Conservation (phyloP, 2,329 filamentous ascomycete species). For the Stachybotrys chartarum region DNA sequence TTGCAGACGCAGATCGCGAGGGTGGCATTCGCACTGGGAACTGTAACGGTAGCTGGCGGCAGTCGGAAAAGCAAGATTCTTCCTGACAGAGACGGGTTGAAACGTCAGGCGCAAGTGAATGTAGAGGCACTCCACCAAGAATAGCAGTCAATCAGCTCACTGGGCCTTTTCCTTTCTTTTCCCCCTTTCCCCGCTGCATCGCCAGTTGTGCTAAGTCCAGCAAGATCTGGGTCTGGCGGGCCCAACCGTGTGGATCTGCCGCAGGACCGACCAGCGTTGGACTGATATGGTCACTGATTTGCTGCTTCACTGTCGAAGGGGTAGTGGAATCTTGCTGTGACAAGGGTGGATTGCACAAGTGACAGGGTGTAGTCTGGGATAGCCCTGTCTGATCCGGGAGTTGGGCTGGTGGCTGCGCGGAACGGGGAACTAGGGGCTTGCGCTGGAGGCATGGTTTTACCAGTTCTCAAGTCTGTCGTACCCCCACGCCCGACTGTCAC, state of each 20-base stretch:
- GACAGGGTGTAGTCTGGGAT: neutral
- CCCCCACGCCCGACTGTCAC: neutral
- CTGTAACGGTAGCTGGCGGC: no score
- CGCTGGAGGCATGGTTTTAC: neutral
- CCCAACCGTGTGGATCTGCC: neutral
- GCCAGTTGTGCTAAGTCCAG: neutral
- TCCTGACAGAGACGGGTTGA: no score
- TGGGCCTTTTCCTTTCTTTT: neutral
- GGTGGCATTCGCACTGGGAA: neutral
- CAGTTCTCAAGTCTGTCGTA: neutral
- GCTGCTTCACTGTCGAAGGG: neutral
- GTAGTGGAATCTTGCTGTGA: neutral
- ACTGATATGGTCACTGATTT: neutral
- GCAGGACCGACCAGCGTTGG: neutral
- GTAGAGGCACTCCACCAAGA: no score
- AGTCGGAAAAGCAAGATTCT: no score
- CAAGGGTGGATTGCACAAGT: neutral
- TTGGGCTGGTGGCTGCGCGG: neutral
- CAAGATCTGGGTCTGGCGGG: neutral
- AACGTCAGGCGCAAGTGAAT: no score
- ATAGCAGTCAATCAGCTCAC: neutral
- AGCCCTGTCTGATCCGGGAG: no score
- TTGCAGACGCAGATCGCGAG: neutral
- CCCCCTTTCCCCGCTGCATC: neutral
- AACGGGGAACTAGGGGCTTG: neutral